Base-by-base conservation (phyloP, 1,284 basidiomycete species). In the Salmacisia buchloeana region DNA sequence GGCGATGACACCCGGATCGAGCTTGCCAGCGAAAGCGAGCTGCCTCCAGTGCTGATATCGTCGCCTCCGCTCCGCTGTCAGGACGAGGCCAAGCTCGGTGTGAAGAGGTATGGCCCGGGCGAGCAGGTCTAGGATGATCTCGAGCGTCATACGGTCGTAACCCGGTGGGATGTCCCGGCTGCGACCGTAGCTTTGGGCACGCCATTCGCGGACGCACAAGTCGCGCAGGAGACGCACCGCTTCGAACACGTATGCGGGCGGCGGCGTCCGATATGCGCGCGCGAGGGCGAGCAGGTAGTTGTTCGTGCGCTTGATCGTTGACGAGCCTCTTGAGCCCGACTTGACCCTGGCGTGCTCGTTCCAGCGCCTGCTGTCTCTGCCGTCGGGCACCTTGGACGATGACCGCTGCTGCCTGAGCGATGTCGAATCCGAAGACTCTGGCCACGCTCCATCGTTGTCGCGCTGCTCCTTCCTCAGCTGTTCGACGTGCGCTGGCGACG, bases 231-330 rank as follows among this genome's bases (percentile, higher is more conserved):
- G 27, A 3, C 49, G 49, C 3, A 54, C 34, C 6, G 49, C 25
- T 29, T 54, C 49, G 27, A 10, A 54, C 29, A 54, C 27, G 29
- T 33, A 54, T 4, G 49, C 49, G 27, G 49, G 27, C 15, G 49
- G 49, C 6, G 49, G 49, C 3, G 49, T 31, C 18, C 49, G 49
- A 33, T 54, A 33, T 6, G 29, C 15, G 29, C 49, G 49, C 27
- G 49, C 49, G 49, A 54, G 49, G 1, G 29, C 49, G 29, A 54
- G 49, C 9, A 54, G 29, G 29, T 54, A 54, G 49, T 54, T 54
- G 49, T 54, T 54, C n/a, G n/a, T n/a, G n/a, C n/a, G n/a, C n/a
- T n/a, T n/a, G n/a, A n/a, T n/a, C n/a, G n/a, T n/a, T n/a, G n/a
- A n/a, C n/a, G 27, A 54, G 49, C 49, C 34, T 54, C n/a, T 52